phyloP scores from a whole-genome alignment of 2,329 filamentous ascomycete genomes.

The Aureobasidium sp. region DNA sequence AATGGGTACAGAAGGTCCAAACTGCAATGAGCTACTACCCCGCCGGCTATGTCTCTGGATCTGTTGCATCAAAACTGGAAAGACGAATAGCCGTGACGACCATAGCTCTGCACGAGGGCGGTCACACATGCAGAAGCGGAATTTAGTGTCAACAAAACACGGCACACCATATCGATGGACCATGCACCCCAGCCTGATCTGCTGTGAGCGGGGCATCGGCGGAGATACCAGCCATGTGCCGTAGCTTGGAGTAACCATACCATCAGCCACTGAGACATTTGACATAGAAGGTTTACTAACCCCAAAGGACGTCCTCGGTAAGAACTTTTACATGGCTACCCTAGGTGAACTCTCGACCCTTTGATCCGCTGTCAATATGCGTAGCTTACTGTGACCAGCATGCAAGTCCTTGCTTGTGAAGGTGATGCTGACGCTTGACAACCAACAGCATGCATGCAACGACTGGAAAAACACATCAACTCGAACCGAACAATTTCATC shows the following conservation, averaged over 20 bases:
- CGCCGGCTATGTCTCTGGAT: not conserved
- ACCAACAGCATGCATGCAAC: not conserved
- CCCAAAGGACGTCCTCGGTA: not conserved
- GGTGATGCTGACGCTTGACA: not conserved
- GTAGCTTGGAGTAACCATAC: not conserved
- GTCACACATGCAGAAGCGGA: not conserved
- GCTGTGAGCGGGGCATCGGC: not conserved
- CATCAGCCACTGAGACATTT: slow-evolving; percentile 1
- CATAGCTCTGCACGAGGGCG: not conserved
- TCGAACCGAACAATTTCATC: not conserved
- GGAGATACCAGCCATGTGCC: not conserved
- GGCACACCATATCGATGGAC: not conserved
- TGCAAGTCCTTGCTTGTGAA: not conserved
- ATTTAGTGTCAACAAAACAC: not conserved
- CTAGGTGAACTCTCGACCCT: not conserved
- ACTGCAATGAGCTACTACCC: not conserved
- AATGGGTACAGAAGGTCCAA: not conserved
- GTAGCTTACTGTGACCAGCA: not conserved
- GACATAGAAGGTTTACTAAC: not conserved
- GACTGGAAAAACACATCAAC: not conserved
- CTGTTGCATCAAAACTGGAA: not conserved
- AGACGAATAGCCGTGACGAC: not conserved
- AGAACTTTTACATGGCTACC: not conserved
- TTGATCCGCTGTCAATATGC: not conserved
- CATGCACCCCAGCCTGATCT: not conserved